A percentile compares a stretch with the other conserved stretches of the same genome.
Conservation (phyloP, 139 green algal genomes). For the Picochlorum sp. region DNA sequence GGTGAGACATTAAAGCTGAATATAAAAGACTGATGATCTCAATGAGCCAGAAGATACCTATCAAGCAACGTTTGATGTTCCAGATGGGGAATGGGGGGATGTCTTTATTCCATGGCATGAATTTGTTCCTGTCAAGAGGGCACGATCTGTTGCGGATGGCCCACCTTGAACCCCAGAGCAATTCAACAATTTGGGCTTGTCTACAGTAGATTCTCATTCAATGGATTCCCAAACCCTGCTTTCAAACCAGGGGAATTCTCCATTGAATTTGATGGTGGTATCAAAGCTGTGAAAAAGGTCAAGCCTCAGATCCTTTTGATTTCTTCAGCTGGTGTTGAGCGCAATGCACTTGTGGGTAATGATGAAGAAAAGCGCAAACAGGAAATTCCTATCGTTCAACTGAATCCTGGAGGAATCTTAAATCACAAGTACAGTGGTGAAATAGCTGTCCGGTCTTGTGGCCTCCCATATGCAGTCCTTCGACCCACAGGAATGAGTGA, state of each 20-base stretch:
- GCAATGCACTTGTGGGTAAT: slow-evolving; percentile 72
- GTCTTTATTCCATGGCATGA: slow-evolving; percentile 73
- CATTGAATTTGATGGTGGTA: slow-evolving; percentile 55
- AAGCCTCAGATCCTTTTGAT: slow-evolving; percentile 50
- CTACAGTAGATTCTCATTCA: slow-evolving; percentile 61
- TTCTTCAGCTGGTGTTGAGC: slow-evolving; percentile 65
- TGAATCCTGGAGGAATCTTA: slow-evolving; percentile 69
- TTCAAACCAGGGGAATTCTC: slow-evolving; percentile 53
- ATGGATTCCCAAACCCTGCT: slow-evolving; percentile 57
- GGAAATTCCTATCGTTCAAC: slow-evolving; percentile 82
- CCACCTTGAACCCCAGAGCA: slow-evolving; percentile 47
- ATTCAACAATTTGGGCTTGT: slow-evolving; percentile 63
- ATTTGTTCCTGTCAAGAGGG: slow-evolving; percentile 74
- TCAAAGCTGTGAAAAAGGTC: slow-evolving; percentile 45
- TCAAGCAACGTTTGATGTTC: slow-evolving; percentile 73
- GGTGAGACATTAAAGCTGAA: slow-evolving; percentile 83
- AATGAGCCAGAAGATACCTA: slow-evolving; percentile 65
- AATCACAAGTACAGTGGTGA: slow-evolving; percentile 79
- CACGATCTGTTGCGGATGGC: slow-evolving; percentile 41
- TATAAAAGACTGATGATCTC: slow-evolving; percentile 77
- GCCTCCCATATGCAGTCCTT: slow-evolving; percentile 68
- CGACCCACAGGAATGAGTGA: slow-evolving; percentile 49
- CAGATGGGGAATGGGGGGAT: slow-evolving; percentile 48
- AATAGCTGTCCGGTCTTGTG: slow-evolving; percentile 43
- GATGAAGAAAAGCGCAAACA: slow-evolving; percentile 48